phyloP scores from a whole-genome alignment of 106 monocot genomes.

The Narthecium ossifragum region DNA sequence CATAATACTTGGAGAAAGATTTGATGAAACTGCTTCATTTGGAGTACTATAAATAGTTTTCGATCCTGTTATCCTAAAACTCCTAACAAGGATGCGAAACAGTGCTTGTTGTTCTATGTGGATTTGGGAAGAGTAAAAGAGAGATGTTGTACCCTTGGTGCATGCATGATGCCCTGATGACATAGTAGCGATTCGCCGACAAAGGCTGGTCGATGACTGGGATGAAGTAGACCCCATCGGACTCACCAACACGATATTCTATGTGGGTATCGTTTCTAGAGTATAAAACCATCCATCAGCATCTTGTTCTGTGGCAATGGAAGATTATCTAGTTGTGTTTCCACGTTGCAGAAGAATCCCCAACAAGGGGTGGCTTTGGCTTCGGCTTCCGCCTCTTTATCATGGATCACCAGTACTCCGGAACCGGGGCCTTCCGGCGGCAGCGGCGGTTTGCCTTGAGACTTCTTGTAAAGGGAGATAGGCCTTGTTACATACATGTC shows the following conservation, averaged over 20 bases:
- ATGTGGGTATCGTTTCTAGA: background rate
- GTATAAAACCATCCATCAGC: constrained; percentile 11
- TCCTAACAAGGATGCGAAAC: background rate
- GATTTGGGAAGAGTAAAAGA: background rate
- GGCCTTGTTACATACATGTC: background rate
- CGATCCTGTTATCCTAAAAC: background rate
- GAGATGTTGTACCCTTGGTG: constrained; percentile 15
- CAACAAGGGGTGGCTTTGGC: constrained; percentile 11
- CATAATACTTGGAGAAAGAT: too few species aligned
- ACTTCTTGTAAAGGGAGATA: constrained; percentile 1
- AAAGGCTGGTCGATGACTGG: constrained; percentile 30
- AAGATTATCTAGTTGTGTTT: background rate
- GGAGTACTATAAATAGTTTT: background rate
- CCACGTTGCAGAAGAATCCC: background rate
- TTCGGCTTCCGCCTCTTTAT: constrained; percentile 7
- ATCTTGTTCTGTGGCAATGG: constrained; percentile 23
- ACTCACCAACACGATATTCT: too few species aligned
- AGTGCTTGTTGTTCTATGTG: background rate
- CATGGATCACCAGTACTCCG: constrained; percentile 16
- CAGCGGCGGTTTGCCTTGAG: background rate
- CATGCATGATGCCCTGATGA: constrained; percentile 14
- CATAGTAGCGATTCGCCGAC: constrained; percentile 37
- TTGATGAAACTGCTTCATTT: too few species aligned
- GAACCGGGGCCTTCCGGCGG: constrained; percentile 12
- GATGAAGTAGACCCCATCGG: constrained; percentile 26